Evolutionary conservation across 306 rosid species (phyloP).

Genomic region (Vigna radiata): DNA sequence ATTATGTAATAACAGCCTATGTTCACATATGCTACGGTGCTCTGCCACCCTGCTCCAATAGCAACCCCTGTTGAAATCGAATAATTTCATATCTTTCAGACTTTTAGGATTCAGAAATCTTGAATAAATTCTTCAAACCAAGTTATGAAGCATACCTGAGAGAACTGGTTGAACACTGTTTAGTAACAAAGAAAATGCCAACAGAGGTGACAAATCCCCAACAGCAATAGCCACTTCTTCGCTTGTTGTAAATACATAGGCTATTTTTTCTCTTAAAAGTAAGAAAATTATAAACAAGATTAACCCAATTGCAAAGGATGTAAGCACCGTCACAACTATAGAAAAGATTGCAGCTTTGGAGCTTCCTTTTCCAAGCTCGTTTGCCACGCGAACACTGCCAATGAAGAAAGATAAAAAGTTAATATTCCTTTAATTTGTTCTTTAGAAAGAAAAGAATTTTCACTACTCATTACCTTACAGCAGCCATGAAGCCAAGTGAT

Average conservation of each 20-base stretch:
- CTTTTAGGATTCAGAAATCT: neutral
- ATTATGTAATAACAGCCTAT: constrained; percentile 57
- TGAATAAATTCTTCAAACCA: neutral
- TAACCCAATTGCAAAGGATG: constrained; percentile 52
- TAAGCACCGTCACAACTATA: constrained; percentile 44
- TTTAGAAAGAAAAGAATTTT: neutral
- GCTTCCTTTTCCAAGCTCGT: constrained; percentile 65
- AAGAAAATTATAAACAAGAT: constrained; percentile 52
- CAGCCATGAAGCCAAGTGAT: constrained; percentile 58
- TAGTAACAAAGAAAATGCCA: constrained; percentile 55
- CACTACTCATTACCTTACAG: constrained; percentile 54
- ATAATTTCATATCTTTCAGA: neutral
- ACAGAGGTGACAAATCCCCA: constrained; percentile 56
- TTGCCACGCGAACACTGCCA: constrained; percentile 61
- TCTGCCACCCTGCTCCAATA: constrained; percentile 62
- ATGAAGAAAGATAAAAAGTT: constrained; percentile 13
- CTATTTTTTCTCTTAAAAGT: constrained; percentile 49
- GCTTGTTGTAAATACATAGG: constrained; percentile 53
- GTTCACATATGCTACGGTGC: constrained; percentile 56
- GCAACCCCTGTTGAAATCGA: constrained; percentile 54
- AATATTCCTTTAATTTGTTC: neutral
- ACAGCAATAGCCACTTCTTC: constrained; percentile 50
- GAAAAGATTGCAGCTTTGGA: constrained; percentile 60
- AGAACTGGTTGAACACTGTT: constrained; percentile 71
- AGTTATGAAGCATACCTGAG: constrained; percentile 43